These are phyloP conservation scores for Hsuehochloa calcarea DNA, from an alignment of 176 grass and related monocot species.

Conservation along the genomic window DNA sequence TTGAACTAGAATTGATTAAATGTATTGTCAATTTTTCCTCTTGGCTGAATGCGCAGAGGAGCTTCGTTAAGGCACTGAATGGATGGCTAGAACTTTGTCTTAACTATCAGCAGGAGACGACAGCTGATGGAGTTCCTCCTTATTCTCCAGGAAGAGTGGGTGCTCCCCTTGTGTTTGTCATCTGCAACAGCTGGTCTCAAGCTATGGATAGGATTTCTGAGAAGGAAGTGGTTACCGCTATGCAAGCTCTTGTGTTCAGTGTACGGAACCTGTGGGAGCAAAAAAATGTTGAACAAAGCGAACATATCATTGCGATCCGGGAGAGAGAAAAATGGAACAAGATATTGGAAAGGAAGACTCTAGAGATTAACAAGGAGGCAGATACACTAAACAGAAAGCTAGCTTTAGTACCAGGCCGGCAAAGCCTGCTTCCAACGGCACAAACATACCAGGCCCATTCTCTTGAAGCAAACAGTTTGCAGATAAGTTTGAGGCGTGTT, in stretches of 20 bases:
- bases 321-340: constrained; percentile 72
- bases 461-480: constrained; percentile 45
- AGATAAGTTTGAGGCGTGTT: constrained; percentile 50
- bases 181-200: constrained; percentile 85
- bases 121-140: constrained; percentile 50
- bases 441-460: constrained; percentile 32
- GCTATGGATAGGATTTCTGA: constrained; percentile 71
- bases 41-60: constrained; percentile 83
- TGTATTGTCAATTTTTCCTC: constrained; percentile 71
- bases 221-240: constrained; percentile 52
- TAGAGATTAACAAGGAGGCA: constrained; percentile 75
- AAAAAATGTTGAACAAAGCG: constrained; percentile 49
- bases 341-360: constrained; percentile 59
- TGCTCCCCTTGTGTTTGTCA: constrained; percentile 72
- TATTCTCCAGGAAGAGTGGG: constrained; percentile 75
- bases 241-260: constrained; percentile 58
- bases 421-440: constrained; percentile 34
- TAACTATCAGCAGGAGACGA: constrained; percentile 54
- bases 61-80: constrained; percentile 73
- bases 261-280: constrained; percentile 54
- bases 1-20: constrained; percentile 88
- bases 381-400: constrained; percentile 77
- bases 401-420: constrained; percentile 56
- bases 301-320: constrained; percentile 40
- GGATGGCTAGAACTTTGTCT: constrained; percentile 90